Evolutionary conservation across 129 eudicot species (phyloP).

Genomic region (Flaveria brownii): DNA sequence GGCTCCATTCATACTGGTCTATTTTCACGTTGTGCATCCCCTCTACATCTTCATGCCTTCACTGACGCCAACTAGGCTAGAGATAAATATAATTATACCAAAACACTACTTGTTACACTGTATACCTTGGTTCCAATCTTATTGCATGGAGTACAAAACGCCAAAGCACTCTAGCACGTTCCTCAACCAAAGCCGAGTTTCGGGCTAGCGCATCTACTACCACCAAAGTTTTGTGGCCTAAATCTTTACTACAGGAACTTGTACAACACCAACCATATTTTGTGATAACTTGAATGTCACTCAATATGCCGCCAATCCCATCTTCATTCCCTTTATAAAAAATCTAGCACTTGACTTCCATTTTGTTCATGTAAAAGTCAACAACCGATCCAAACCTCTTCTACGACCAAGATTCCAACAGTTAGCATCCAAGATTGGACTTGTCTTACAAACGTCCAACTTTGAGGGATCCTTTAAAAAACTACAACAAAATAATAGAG

Average conservation of each 20-base stretch:
- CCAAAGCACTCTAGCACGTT: not conserved
- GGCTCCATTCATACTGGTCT: not conserved
- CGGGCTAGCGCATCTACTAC: not conserved
- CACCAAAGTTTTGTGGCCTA: not conserved
- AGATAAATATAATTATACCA: no score
- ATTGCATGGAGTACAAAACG: not conserved
- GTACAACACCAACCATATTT: not conserved
- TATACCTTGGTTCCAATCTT: not conserved
- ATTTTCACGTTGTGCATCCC: not conserved
- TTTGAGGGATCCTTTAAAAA: not conserved
- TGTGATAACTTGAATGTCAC: not conserved
- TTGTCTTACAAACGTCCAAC: not conserved
- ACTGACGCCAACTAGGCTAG: not conserved
- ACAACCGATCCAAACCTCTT: not conserved
- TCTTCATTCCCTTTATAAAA: not conserved
- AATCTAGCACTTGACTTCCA: not conserved
- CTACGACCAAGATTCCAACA: not conserved
- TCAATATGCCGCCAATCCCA: not conserved
- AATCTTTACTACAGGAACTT: not conserved
- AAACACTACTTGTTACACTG: no score
- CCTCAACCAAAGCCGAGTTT: not conserved
- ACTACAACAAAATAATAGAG: no score
- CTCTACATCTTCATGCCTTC: not conserved
- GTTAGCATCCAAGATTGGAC: not conserved
- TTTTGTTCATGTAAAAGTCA: not conserved